Evolutionary conservation across 768 basidiomycete genomes (phyloP).

Genomic region (Cytidiella melzeri): DNA sequence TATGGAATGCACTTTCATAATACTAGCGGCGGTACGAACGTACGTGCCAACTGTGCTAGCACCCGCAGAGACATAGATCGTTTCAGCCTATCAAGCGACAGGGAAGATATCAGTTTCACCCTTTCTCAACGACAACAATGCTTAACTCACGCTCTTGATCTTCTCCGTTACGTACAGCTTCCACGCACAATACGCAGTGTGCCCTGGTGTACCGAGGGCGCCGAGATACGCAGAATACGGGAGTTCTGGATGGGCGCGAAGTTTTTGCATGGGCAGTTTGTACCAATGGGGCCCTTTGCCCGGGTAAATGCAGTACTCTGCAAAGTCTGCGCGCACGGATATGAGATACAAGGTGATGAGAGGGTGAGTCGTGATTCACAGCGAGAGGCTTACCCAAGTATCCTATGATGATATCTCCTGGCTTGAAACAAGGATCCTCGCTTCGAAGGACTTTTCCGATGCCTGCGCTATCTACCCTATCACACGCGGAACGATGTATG

Average conservation of each 20-base stretch:
- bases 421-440: neutral
- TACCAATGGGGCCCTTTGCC: neutral
- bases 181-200: constrained; percentile 29
- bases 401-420: neutral
- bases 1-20: neutral
- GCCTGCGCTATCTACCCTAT: neutral
- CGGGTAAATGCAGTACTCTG: constrained; percentile 9
- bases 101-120: neutral
- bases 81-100: constrained; percentile 31
- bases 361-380: neutral
- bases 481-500: neutral
- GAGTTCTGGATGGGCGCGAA: neutral
- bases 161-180: constrained; percentile 27
- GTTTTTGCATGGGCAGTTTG: constrained; percentile 2
- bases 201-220: constrained; percentile 10
- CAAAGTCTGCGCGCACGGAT: constrained; percentile 1
- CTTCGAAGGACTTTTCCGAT: neutral
- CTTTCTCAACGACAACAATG: neutral
- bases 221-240: constrained; percentile 2
- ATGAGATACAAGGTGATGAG: neutral
- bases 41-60: constrained; percentile 52
- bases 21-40: constrained; percentile 15
- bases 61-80: constrained; percentile 40
- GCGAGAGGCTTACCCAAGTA: neutral
- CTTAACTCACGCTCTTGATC: constrained; percentile 30